Evolutionary conservation across 2,329 filamentous ascomycete genomes (phyloP).

Genomic region (Alternaria longipes): DNA sequence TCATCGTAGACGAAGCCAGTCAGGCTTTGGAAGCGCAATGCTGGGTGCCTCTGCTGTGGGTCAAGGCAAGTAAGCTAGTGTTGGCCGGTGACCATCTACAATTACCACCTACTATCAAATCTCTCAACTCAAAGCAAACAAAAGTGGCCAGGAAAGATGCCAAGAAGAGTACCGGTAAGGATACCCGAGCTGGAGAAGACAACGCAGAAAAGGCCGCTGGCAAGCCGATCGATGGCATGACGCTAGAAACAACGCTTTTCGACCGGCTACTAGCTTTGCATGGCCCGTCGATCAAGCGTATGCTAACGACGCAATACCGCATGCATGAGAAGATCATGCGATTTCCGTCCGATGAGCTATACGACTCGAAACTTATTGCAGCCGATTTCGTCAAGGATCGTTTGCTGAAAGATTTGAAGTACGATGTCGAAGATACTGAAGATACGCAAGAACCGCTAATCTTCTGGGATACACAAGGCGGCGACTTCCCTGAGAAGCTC

Average conservation of each 20-base stretch:
- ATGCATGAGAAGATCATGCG: constrained; percentile 98
- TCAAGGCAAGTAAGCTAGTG: constrained; percentile 79
- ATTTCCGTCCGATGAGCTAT: constrained; percentile 89
- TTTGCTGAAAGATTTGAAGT: constrained; percentile 79
- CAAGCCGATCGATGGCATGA: constrained; percentile 57
- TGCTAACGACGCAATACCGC: constrained; percentile 96
- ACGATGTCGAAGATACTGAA: constrained; percentile 80
- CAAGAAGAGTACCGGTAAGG: constrained; percentile 55
- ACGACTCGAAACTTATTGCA: constrained; percentile 81
- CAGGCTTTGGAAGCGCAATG: constrained; percentile 96
- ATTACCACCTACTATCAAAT: constrained; percentile 93
- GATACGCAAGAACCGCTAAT: constrained; percentile 88
- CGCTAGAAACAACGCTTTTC: constrained; percentile 90
- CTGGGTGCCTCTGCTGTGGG: constrained; percentile 85
- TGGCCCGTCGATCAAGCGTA: constrained; percentile 84
- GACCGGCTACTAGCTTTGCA: constrained; percentile 85
- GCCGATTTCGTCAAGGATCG: constrained; percentile 79
- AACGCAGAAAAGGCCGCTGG: constrained; percentile 46
- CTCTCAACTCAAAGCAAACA: constrained; percentile 59
- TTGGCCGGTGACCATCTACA: constrained; percentile 95
- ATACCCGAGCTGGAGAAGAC: constrained; percentile 35
- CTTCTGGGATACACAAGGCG: constrained; percentile 96
- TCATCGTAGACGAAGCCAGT: constrained; percentile 95
- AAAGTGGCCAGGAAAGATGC: constrained; percentile 45
- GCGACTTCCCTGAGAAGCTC: constrained; percentile 84